Evolutionary conservation across 176 grass and related monocot genomes (phyloP).

Genomic region (Dactylis glomerata): DNA sequence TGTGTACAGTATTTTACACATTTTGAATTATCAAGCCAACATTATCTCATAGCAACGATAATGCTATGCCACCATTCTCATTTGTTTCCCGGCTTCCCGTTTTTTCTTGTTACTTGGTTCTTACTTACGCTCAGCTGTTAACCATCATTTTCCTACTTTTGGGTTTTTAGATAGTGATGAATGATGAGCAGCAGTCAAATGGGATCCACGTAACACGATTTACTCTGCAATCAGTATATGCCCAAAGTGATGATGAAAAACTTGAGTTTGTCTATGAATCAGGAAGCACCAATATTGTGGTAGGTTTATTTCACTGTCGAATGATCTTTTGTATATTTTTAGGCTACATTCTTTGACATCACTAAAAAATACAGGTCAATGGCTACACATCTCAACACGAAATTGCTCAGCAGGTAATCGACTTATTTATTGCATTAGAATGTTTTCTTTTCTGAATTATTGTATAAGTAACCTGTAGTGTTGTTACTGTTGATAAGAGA

Average conservation of each 20-base stretch:
- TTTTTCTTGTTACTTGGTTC: constrained; percentile 20
- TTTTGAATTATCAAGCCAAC: neutral
- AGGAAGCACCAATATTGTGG: constrained; percentile 87
- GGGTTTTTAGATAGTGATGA: constrained; percentile 87
- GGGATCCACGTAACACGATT: constrained; percentile 92
- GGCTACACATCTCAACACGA: constrained; percentile 84
- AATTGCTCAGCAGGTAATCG: constrained; percentile 81
- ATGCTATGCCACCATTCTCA: neutral
- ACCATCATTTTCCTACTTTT: constrained; percentile 15
- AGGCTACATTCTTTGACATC: constrained; percentile 18
- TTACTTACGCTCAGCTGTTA: neutral
- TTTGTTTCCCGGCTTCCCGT: neutral
- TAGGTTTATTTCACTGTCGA: constrained; percentile 26
- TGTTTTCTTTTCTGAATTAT: neutral
- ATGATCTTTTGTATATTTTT: constrained; percentile 18
- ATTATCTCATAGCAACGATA: neutral
- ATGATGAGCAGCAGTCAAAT: constrained; percentile 88
- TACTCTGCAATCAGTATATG: constrained; percentile 91
- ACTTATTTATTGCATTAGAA: neutral
- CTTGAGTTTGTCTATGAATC: constrained; percentile 99
- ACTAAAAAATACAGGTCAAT: constrained; percentile 55
- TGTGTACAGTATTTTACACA: neutral
- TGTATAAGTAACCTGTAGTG: neutral
- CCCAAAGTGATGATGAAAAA: constrained; percentile 94
- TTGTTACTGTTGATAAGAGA: neutral